These are phyloP conservation scores for Brassica nigra DNA, from an alignment of 345 rosid genomes.

Conservation along the genomic window DNA sequence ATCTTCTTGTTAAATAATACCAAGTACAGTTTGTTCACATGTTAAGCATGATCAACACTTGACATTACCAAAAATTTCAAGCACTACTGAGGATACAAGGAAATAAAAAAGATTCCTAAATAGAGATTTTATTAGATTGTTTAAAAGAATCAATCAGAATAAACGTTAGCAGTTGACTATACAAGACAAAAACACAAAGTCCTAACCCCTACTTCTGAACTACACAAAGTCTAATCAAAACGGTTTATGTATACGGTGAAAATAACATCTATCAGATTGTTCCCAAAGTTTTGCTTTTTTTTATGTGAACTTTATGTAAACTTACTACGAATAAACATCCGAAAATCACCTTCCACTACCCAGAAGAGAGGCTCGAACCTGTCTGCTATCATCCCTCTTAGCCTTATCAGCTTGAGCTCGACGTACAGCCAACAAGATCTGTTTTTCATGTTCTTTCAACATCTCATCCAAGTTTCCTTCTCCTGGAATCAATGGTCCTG, in stretches of 20 bases:
- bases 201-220: constrained; percentile 18
- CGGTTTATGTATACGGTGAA: constrained; percentile 1
- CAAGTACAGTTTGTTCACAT: not conserved
- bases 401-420: constrained; percentile 71
- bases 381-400: constrained; percentile 40
- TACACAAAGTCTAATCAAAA: constrained; percentile 15
- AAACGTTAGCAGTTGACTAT: constrained; percentile 20
- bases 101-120: not conserved
- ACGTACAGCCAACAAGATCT: constrained; percentile 76
- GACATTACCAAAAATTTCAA: not conserved
- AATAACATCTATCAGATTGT: constrained; percentile 4
- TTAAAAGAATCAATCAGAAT: constrained; percentile 28
- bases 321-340: not conserved
- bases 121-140: not conserved
- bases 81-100: not conserved
- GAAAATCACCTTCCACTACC: constrained; percentile 27
- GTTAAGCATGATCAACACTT: not conserved
- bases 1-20: not conserved
- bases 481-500: constrained; percentile 77
- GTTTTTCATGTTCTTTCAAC: constrained; percentile 91
- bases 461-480: constrained; percentile 85
- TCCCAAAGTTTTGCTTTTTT: constrained; percentile 4
- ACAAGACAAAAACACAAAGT: constrained; percentile 24
- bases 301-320: not conserved
- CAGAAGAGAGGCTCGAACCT: not conserved